Percentiles rank a stretch among this genome's conserved stretches.
Conservation (phyloP, 768 basidiomycete species). For the Suillus cothurnatus region DNA sequence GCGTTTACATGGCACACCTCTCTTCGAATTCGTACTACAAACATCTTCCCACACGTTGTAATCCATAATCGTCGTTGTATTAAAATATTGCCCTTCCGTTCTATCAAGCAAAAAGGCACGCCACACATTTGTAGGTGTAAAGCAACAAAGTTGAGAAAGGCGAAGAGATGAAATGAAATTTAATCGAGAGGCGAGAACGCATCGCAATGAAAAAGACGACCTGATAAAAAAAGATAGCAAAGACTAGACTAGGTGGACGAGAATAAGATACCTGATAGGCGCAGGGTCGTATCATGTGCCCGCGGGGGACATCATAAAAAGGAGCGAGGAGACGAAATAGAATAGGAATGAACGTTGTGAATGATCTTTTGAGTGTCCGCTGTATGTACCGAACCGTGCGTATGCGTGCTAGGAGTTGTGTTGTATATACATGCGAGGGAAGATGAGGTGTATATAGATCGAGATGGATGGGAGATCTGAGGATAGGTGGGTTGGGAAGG, state of each 20-base stretch:
- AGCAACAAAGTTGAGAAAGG: no score
- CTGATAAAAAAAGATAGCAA: conserved; percentile 2
- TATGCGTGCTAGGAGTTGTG: conserved; percentile 5
- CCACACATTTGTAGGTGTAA: background rate
- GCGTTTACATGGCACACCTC: background rate
- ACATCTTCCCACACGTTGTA: background rate
- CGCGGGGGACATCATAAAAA: background rate
- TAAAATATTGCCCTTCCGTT: background rate
- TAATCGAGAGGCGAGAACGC: background rate
- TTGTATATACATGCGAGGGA: conserved; percentile 10
- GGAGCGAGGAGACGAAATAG: background rate
- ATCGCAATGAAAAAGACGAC: background rate
- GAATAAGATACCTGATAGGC: background rate
- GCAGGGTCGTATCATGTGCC: background rate
- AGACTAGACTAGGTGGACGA: background rate
- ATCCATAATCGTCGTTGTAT: background rate
- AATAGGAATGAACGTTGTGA: conserved; percentile 2
- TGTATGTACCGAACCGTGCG: conserved; percentile 6
- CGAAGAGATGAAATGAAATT: background rate
- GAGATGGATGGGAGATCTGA: conserved; percentile 8
- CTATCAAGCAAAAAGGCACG: conserved; percentile 2
- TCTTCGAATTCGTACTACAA: background rate
- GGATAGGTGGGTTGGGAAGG: background rate
- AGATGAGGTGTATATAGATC: conserved; percentile 3
- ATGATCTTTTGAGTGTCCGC: conserved; percentile 4